Percentiles rank a stretch among this genome's conserved stretches.
phyloP scores from a whole-genome alignment of 2,329 filamentous ascomycete species.

The Claviceps citrina region DNA sequence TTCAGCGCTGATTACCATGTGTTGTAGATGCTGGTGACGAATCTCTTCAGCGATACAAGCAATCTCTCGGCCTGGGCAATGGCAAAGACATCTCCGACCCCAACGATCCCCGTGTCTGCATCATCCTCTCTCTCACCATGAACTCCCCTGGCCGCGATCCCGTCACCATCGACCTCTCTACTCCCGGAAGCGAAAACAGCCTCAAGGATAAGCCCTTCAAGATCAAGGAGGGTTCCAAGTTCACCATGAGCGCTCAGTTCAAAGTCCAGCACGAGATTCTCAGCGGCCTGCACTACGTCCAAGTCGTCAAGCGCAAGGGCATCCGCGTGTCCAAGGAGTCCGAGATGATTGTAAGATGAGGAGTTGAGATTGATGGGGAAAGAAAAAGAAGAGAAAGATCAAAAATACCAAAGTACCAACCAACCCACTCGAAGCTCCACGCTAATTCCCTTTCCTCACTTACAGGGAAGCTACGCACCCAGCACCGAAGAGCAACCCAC shows the following conservation, averaged over 20 bases:
- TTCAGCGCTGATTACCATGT: neutral
- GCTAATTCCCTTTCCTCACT: neutral
- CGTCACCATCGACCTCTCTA: slow-evolving; percentile 75
- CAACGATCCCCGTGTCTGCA: slow-evolving; percentile 75
- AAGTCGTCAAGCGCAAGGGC: slow-evolving; percentile 81
- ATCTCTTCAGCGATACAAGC: slow-evolving; percentile 93
- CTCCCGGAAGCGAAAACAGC: slow-evolving; percentile 53
- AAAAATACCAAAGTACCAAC: too few relatives aligned
- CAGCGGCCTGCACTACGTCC: slow-evolving; percentile 87
- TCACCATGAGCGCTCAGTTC: slow-evolving; percentile 89
- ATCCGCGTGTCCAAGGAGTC: slow-evolving; percentile 82
- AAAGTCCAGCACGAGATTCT: slow-evolving; percentile 95
- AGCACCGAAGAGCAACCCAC: slow-evolving; percentile 75
- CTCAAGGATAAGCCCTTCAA: slow-evolving; percentile 90
- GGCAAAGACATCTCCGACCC: slow-evolving; percentile 59
- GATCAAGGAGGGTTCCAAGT: slow-evolving; percentile 89
- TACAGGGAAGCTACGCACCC: slow-evolving; percentile 70
- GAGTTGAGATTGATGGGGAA: neutral
- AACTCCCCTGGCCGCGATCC: slow-evolving; percentile 69
- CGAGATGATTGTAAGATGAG: slow-evolving; percentile 73
- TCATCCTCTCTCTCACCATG: slow-evolving; percentile 82
- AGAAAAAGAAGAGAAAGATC: neutral
- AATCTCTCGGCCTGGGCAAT: slow-evolving; percentile 74
- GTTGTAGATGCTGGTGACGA: slow-evolving; percentile 57
- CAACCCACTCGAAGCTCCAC: too few relatives aligned